Percentiles rank a stretch among this genome's conserved stretches.
Evolutionary conservation across 805 yeast species (phyloP).

Genomic region (Kluyveromyces lactis): DNA sequence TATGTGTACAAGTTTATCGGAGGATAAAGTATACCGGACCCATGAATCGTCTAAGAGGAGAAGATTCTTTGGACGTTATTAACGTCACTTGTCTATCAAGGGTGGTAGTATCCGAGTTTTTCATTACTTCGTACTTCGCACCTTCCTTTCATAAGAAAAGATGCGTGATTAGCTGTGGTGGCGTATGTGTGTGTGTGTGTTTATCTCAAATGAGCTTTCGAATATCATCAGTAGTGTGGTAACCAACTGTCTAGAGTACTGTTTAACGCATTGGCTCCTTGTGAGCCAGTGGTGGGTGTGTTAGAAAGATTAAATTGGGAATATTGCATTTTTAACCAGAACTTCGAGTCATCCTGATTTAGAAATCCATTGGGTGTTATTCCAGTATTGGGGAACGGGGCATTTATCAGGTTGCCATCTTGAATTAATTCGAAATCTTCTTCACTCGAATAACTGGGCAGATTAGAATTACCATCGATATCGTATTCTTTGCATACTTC

Average conservation of each 20-base stretch:
- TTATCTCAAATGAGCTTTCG: too few species aligned
- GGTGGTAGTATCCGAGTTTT: too few species aligned
- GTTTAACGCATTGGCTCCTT: background rate
- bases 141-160: too few species aligned
- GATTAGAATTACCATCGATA: slow-evolving; percentile 6
- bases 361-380: background rate
- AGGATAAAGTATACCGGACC: too few species aligned
- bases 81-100: too few species aligned
- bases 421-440: background rate
- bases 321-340: background rate
- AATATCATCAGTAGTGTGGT: background rate
- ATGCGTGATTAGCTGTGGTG: too few species aligned
- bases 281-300: background rate
- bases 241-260: background rate
- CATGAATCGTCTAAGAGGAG: too few species aligned
- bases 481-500: slow-evolving; percentile 3
- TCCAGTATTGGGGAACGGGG: background rate
- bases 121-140: too few species aligned
- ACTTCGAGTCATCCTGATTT: background rate
- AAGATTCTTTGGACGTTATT: too few species aligned
- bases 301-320: background rate
- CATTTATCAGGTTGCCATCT: background rate
- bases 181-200: too few species aligned
- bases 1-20: too few species aligned
- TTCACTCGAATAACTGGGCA: background rate